Base-by-base conservation (phyloP, 208 protist genomes). In the Leptomonas pyrrhocoris region DNA sequence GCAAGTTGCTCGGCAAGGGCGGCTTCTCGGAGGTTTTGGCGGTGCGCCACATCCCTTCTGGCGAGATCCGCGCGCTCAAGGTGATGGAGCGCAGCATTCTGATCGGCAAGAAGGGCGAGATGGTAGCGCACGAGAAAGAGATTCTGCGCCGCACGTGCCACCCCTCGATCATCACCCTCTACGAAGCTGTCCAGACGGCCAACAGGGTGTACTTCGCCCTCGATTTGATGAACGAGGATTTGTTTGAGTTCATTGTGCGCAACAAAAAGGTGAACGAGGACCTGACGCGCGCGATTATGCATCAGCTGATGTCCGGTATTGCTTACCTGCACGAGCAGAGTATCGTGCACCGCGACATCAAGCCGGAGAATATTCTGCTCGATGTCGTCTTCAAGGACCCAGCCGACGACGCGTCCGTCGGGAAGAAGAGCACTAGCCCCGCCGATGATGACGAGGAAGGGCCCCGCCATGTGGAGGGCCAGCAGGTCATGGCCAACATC, bases 351-450 rank as follows among this genome's bases (percentile, higher is more conserved):
- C 88, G 91, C 36, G 91, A 96, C 74, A 94, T 96, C 69, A 96
- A 96, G 72, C 91, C 91, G n/a, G 91, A 96, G 59, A 96, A 96
- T 62, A 90, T 96, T 46, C 77, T 96, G 18, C 82, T 95, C 48
- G 88, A 93, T 57, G 79, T 77, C 55, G 27, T 63, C 21, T 46
- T 69, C 18, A 71, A 61, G 43, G 65, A 40, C 60, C 34, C 64
- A 6, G 57, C 23, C 64, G 62, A 65, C 12, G 69, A 72, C 27
- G 21, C 18, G 30, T 30, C 25, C 6, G 54, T n/a, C 25, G 46
- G 36, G 27, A 64, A 46, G 27, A 64, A 57, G 34, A 27, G 18
- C 42, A 36, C 30, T 36, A 51, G 12, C 16, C 43, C 6, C 40
- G 55, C 36, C 21, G 67, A 73, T n/a, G 58, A 74, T 2, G 64